Percentiles rank a stretch among this genome's conserved stretches.
These are phyloP conservation scores for Xanthoconium separans DNA, from an alignment of 1,284 basidiomycete genomes.

Conservation along the genomic window DNA sequence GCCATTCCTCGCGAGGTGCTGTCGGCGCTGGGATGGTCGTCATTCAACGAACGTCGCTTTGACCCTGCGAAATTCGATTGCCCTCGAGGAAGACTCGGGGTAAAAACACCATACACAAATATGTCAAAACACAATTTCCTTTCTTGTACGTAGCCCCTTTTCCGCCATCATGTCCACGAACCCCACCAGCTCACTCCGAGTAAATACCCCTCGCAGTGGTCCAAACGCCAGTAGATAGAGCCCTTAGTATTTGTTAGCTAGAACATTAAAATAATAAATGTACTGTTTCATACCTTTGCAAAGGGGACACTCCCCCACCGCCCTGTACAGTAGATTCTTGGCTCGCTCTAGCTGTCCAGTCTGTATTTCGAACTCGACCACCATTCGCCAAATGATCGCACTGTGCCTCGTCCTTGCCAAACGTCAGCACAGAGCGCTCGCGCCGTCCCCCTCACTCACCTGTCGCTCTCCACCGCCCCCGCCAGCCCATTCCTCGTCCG, in stretches of 20 bases:
- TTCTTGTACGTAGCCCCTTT: slow-evolving; percentile 71
- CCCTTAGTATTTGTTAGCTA: slow-evolving; percentile 50
- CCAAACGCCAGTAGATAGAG: slow-evolving; percentile 87
- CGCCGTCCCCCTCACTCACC: slow-evolving; percentile 42
- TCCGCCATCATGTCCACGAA: slow-evolving; percentile 82
- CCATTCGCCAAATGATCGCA: slow-evolving; percentile 74
- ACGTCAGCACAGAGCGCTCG: slow-evolving; percentile 9
- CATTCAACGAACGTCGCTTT: slow-evolving; percentile 19
- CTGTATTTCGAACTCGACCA: slow-evolving; percentile 81
- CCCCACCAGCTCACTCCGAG: slow-evolving; percentile 60
- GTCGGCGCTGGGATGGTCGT: slow-evolving; percentile 57
- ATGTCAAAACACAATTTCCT: slow-evolving; percentile 47
- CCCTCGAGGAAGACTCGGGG: not conserved
- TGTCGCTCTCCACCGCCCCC: slow-evolving; percentile 59
- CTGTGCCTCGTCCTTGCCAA: slow-evolving; percentile 63
- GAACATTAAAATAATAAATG: not conserved
- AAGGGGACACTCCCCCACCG: slow-evolving; percentile 79
- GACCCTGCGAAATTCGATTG: slow-evolving; percentile 15
- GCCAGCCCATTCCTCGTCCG: slow-evolving; percentile 64
- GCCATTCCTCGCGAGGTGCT: slow-evolving; percentile 71
- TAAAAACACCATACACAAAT: slow-evolving; percentile 15
- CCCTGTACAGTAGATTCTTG: slow-evolving; percentile 78
- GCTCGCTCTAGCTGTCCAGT: slow-evolving; percentile 60
- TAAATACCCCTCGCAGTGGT: slow-evolving; percentile 68
- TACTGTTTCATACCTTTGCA: slow-evolving; percentile 61